Base-by-base conservation (phyloP, 768 basidiomycete genomes). In the Lyophyllum semitale region DNA sequence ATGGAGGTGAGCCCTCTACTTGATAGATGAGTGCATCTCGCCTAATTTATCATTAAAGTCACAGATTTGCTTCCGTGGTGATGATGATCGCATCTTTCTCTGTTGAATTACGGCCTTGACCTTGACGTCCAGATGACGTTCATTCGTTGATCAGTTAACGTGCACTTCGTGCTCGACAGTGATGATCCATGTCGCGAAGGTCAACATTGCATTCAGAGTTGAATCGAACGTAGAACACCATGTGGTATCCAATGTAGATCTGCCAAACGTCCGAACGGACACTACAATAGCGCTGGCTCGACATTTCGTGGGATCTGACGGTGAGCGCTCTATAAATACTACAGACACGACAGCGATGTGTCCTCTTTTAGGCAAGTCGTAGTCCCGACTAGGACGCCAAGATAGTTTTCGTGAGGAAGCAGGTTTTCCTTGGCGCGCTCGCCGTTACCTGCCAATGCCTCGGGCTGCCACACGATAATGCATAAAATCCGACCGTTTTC, bases 401-500 rank as follows among this genome's bases (percentile, higher is more conserved):
- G 57, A 44, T 3, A 26, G 43, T 26, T n/a, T 22, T 38, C 17
- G 12, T 32, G 35, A 33, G 30, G 7, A 25, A 6, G 11, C 30
- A 17, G 20, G 17, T 20, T 48, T 41, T 29, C 2, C 57, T 54
- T 43, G 57, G 48, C 53, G 20, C 30, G 8, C 20, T 8, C 32
- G 40, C 43, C 18, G 1, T 15, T 25, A 22, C 40, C 17, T 37
- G 25, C 27, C 32, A 40, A 27, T 1, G 11, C 12, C 33, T 33
- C 8, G 54, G 51, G 48, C 60, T 57, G 25, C 45, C 32, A 4
- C 40, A 4, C 40, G 38, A 20, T 15, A 29, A 20, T 33, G 50
- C 64, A 65, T 68, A 68, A 66, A 64, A 61, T 46, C 32, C 23
- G 29, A 44, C 25, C 26, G 4, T 35, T 37, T 23, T 13, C 45